Percentiles rank a stretch among this genome's conserved stretches.
These are phyloP conservation scores for Leccinum solheimii DNA, from an alignment of 1,284 basidiomycete species.

Conservation along the genomic window DNA sequence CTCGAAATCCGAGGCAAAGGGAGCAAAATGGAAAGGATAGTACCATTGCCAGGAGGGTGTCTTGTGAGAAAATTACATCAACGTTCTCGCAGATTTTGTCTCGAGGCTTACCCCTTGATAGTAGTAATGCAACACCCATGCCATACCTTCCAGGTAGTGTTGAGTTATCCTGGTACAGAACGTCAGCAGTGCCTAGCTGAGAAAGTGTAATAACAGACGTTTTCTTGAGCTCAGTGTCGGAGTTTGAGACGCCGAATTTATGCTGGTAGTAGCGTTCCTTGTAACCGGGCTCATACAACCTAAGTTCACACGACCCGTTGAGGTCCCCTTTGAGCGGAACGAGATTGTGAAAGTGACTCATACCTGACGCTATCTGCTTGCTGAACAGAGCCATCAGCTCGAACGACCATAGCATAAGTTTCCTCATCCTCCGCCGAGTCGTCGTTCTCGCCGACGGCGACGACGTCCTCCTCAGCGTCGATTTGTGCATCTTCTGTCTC, in stretches of 20 bases:
- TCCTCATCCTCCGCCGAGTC: constrained; percentile 46
- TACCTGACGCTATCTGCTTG: constrained; percentile 93
- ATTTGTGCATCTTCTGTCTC: constrained; percentile 56
- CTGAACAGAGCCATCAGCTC: constrained; percentile 84
- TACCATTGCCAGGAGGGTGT: constrained; percentile 99
- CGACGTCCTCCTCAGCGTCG: constrained; percentile 36
- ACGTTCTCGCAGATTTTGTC: neutral
- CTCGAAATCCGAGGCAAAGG: constrained; percentile 94
- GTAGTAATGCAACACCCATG: constrained; percentile 97
- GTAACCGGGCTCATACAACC: constrained; percentile 94
- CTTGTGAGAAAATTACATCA: constrained; percentile 40
- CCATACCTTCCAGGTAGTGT: constrained; percentile 90
- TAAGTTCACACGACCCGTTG: constrained; percentile 35
- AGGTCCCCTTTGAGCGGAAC: constrained; percentile 6
- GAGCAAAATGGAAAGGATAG: constrained; percentile 98
- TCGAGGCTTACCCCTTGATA: constrained; percentile 79
- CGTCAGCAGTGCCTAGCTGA: constrained; percentile 14
- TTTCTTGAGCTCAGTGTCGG: constrained; percentile 74
- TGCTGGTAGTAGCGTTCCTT: constrained; percentile 92
- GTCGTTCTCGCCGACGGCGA: constrained; percentile 51
- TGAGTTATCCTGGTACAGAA: constrained; percentile 65
- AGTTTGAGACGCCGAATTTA: constrained; percentile 84
- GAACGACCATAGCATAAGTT: constrained; percentile 66
- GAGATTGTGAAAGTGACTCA: constrained; percentile 31
- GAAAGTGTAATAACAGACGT: constrained; percentile 48